Base-by-base conservation (phyloP, 441 rosid genomes). In the Pelargonium exstipulatum region DNA sequence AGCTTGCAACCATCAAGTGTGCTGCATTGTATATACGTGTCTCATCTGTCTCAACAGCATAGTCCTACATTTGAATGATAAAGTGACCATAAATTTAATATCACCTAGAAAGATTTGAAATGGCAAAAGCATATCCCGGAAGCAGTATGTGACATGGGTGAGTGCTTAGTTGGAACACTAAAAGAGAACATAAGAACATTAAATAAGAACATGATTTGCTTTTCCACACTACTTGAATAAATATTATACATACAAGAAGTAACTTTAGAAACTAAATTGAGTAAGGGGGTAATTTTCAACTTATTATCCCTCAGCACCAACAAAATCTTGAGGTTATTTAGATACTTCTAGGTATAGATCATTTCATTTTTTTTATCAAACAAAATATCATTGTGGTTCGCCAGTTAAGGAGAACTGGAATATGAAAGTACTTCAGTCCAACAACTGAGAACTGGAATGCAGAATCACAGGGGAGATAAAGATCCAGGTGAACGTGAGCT, bases 1-100 rank as follows among this genome's bases (percentile, higher is more conserved):
- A 79, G 82, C 97, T 92, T 22, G 98, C 98, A 77, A 91, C 99
- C 99, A 95, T 95, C 85, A 92, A 85, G 77, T 91, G 97, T 29
- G 99, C 98, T 4, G 98, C 98, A 80, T 86, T 88, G 80, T 88
- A 87, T 69, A 95, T 91, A 20, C 96, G 89, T 20, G 88, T 86
- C 83, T 95, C 98, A 67, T 95, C 99, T 7, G 91, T 83, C 79
- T 95, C 99, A 87, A 84, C 76, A 16, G 94, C 87, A 83, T 95
- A 95, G 78, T 95, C 99, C 99, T 95, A 76, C 10, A 62, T 79
- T 71, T 46, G 35, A 67, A 37, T 73, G 66, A 26, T 10, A 16
- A 65, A 48, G 62, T 46, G 40, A 60, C 18, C 40, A 64, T 29
- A 55, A 65, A 48, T 7, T 22, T 0, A 13, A 68, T 9, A 60